Percentiles rank a stretch among this genome's conserved stretches.
These are phyloP conservation scores for Neurospora sp. DNA, from an alignment of 495 filamentous ascomycete genomes.

Conservation along the genomic window DNA sequence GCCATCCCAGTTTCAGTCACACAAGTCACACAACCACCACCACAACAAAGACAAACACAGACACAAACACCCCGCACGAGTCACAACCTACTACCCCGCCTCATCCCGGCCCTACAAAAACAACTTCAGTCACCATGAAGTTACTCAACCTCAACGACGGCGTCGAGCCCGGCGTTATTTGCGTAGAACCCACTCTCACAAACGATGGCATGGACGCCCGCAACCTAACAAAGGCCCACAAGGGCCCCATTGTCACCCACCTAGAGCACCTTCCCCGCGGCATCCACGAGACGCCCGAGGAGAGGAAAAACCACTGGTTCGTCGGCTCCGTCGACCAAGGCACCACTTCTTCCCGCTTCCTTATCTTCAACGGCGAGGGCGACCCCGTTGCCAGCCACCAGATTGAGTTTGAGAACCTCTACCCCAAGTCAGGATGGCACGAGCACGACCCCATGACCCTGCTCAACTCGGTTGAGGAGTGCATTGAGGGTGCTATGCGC, in stretches of 20 bases:
- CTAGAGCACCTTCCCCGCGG: conserved; percentile 21
- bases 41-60: background rate
- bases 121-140: background rate
- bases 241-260: conserved; percentile 1
- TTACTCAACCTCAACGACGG: background rate
- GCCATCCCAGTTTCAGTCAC: background rate
- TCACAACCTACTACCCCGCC: background rate
- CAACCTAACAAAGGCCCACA: background rate
- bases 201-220: background rate
- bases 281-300: conserved; percentile 20
- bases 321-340: conserved; percentile 75
- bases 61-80: background rate
- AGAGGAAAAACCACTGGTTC: conserved; percentile 27
- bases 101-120: background rate
- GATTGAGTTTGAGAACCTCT: conserved; percentile 81
- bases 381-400: conserved; percentile 80
- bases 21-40: background rate
- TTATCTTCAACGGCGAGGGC: conserved; percentile 79
- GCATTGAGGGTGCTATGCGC: conserved; percentile 73
- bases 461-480: conserved; percentile 66
- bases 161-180: background rate
- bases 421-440: conserved; percentile 87
- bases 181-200: background rate
- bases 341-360: conserved; percentile 84
- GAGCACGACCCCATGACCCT: conserved; percentile 85